phyloP scores from a whole-genome alignment of 192 early-diverging fungal genomes.

The Backusella westeae region DNA sequence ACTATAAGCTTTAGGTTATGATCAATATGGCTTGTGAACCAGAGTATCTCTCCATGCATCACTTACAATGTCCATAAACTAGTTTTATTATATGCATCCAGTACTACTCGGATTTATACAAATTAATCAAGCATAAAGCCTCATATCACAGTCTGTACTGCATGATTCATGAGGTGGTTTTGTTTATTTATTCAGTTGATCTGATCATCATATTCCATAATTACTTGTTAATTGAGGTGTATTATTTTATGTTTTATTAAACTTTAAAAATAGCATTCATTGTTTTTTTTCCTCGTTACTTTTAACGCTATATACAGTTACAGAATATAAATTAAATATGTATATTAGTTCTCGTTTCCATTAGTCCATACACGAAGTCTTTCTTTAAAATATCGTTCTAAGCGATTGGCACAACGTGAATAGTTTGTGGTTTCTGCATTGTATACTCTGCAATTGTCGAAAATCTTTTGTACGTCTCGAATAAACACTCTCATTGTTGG shows the following conservation, averaged over 20 bases:
- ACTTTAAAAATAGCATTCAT: neutral
- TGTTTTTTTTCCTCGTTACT: neutral
- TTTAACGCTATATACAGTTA: neutral
- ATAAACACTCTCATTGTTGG: conserved; percentile 78
- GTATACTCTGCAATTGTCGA: conserved; percentile 89
- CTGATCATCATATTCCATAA: too few species aligned
- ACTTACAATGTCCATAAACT: too few species aligned
- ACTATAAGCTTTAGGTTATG: too few species aligned
- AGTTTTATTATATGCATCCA: too few species aligned
- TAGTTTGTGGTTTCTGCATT: conserved; percentile 87
- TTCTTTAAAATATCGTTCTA: conserved; percentile 81
- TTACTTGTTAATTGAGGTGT: neutral
- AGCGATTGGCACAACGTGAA: conserved; percentile 69
- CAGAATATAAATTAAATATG: neutral
- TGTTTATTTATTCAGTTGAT: too few species aligned
- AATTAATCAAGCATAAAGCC: too few species aligned
- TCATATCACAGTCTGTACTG: too few species aligned
- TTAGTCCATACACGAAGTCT: conserved; percentile 49
- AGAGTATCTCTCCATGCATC: too few species aligned
- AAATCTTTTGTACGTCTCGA: conserved; percentile 86
- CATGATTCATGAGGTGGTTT: too few species aligned
- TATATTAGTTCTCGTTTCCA: neutral
- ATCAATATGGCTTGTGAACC: too few species aligned
- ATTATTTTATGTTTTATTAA: neutral
- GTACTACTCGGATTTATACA: too few species aligned